Evolutionary conservation across 1,139 yeast species (phyloP).

Genomic region (Hansenula sp.): DNA sequence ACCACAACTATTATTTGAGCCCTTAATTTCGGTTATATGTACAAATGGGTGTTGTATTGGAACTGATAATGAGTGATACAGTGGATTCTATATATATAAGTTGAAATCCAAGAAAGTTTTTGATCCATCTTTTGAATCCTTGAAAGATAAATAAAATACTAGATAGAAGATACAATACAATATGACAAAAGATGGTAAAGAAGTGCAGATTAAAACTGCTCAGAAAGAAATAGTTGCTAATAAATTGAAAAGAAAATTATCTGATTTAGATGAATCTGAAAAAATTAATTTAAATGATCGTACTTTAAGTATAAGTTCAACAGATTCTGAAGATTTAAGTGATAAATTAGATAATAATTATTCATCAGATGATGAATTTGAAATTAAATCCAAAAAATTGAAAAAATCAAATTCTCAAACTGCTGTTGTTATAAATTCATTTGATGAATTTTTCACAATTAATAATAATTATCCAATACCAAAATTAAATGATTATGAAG

Average conservation of each 20-base stretch:
- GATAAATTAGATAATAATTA: slow-evolving; percentile 9
- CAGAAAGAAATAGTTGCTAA: neutral
- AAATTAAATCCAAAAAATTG: slow-evolving; percentile 1
- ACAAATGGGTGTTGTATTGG: too few relatives aligned
- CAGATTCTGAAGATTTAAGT: slow-evolving; percentile 15
- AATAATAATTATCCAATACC: slow-evolving; percentile 20
- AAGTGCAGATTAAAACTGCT: neutral
- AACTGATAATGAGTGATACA: too few relatives aligned
- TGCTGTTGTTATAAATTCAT: slow-evolving; percentile 25
- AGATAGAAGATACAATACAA: neutral
- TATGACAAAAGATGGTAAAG: neutral
- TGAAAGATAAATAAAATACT: neutral
- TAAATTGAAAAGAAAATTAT: slow-evolving; percentile 14
- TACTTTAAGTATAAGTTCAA: slow-evolving; percentile 17
- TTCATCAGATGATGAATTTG: slow-evolving; percentile 4
- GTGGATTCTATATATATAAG: neutral
- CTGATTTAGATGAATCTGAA: neutral
- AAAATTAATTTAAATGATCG: slow-evolving; percentile 12
- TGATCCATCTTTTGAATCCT: too few relatives aligned
- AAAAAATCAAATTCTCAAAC: slow-evolving; percentile 15
- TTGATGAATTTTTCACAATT: slow-evolving; percentile 23
- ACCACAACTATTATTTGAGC: too few relatives aligned
- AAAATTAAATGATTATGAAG: slow-evolving; percentile 28
- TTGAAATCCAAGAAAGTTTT: too few relatives aligned
- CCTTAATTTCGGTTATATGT: too few relatives aligned